Base-by-base conservation (phyloP, 2,329 filamentous ascomycete species). In the Didymella keratinophila region DNA sequence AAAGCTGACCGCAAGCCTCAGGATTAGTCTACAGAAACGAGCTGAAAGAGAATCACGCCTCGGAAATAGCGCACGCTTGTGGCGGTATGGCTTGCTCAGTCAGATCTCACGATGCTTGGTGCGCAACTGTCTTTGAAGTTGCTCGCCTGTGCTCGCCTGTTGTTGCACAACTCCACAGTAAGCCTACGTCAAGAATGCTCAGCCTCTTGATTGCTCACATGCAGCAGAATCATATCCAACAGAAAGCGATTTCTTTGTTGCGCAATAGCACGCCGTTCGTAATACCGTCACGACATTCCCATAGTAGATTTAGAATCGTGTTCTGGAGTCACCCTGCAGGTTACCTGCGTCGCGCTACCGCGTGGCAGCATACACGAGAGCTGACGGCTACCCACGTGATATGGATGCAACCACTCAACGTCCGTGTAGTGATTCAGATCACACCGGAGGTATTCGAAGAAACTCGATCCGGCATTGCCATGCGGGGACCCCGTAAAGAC, bases 41-140 rank as follows among this genome's bases (percentile, higher is more conserved):
- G 56, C 56, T 58, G 56, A 53, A 45, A 34, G 53, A 51, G 32
- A 45, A 56, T 53, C 37, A 48, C 49, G 45, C 30, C 42, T 46
- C 48, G 20, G 47, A 30, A 65, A 30, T 64, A 49, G 57, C 48
- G 37, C 44, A 60, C 42, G 53, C 58, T 48, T 56, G 60, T 68
- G 61, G 65, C 62, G 63, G 45, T 63, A 61, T 44, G 57, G 64
- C 63, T 64, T 16, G 32, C 41, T 56, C 47, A 34, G 23, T 37
- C 48, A 54, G 27, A 43, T 21, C 21, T n/a, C 37, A 48, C 46
- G 25, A 58, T 54, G 32, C 34, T 46, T 44, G 45, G 37, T 48
- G 30, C 14, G 36, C 48, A 43, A 18, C 25, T 21, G 23, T 28
- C 14, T 45, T 27, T 41, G 41, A 34, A n/a, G 14, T 46, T 46